Evolutionary conservation across 192 early-diverging fungal genomes (phyloP), one percentile per base, ranked within the genome.

Genomic region (Lobosporangium transversale): DNA sequence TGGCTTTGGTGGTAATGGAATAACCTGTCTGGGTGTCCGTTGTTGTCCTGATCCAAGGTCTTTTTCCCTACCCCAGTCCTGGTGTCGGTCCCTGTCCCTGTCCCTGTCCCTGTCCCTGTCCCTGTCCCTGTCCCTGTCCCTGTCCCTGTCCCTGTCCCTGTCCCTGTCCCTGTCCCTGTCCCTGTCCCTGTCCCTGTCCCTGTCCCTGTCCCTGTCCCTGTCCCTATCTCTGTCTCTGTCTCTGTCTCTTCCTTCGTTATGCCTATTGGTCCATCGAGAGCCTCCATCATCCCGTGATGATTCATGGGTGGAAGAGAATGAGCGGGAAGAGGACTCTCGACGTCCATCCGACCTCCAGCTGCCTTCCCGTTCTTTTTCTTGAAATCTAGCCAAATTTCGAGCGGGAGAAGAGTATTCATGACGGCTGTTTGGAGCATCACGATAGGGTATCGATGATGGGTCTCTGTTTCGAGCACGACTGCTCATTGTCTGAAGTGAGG

Each of bases 1-100:
- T 10, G 73, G 73, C 23, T 76, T 76, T 17, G 73, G 64, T 1
- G 73, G 73, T 14, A 76, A 43, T 2, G 73, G 73, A 20, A 76
- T 76, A 27, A 66, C 51, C 2, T 66, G 63, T n/a, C 73, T 58
- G 26, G 57, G 14, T 2, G 70, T 47, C 18, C 70, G 62, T 24
- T 59, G 63, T 18, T 33, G 31, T 0, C 30, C 4, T 18, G 20
- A 27, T n/a, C n/a, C n/a, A n/a, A n/a, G n/a, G n/a, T n/a, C n/a
- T n/a, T n/a, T n/a, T n/a, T n/a, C n/a, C n/a, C n/a, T n/a, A n/a
- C n/a, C n/a, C n/a, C n/a, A n/a, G n/a, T n/a, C n/a, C n/a, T n/a
- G n/a, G n/a, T n/a, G n/a, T n/a, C n/a, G n/a, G n/a, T n/a, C n/a
- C n/a, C n/a, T n/a, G n/a, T n/a, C n/a, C n/a, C n/a, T n/a, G n/a